A percentile compares a stretch with the other conserved stretches of the same genome.
These are phyloP conservation scores for Aspergillus sclerotioniger DNA, from an alignment of 495 filamentous ascomycete species.

Conservation along the genomic window DNA sequence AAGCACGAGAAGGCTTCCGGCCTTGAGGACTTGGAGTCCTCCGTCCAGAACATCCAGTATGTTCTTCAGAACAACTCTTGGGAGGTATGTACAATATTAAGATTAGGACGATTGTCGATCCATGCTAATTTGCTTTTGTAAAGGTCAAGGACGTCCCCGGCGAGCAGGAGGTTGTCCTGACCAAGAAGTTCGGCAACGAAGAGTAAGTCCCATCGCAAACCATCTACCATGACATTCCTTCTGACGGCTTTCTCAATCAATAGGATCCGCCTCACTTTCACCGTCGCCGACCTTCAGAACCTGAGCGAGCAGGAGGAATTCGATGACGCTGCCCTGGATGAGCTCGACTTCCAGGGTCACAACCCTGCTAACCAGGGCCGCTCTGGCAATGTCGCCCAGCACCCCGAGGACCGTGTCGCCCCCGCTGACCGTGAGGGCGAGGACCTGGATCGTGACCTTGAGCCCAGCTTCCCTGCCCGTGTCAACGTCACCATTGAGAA, in stretches of 20 bases:
- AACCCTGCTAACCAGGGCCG: slow-evolving; percentile 51
- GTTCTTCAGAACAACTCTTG: slow-evolving; percentile 74
- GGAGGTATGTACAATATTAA: slow-evolving; percentile 52
- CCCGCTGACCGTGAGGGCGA: slow-evolving; percentile 56
- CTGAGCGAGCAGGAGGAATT: slow-evolving; percentile 61
- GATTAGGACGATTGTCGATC: too few relatives aligned
- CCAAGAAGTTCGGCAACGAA: slow-evolving; percentile 82
- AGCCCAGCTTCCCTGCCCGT: slow-evolving; percentile 73
- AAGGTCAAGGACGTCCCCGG: slow-evolving; percentile 76
- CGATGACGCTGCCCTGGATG: slow-evolving; percentile 47
- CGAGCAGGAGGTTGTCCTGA: slow-evolving; percentile 82
- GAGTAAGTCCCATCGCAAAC: slow-evolving; percentile 53
- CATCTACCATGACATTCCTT: background rate
- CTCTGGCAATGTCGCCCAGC: slow-evolving; percentile 50
- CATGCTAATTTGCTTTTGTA: background rate
- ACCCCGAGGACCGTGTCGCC: slow-evolving; percentile 57
- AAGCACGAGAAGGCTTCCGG: slow-evolving; percentile 47
- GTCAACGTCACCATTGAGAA: slow-evolving; percentile 87
- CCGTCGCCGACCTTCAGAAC: slow-evolving; percentile 84
- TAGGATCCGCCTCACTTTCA: slow-evolving; percentile 90
- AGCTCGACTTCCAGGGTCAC: slow-evolving; percentile 54
- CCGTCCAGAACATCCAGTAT: slow-evolving; percentile 70
- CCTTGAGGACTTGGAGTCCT: slow-evolving; percentile 43
- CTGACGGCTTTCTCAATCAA: slow-evolving; percentile 8
- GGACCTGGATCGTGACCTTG: slow-evolving; percentile 42